phyloP scores from a whole-genome alignment of 2,329 filamentous ascomycete genomes.

The Coleophoma crateriformis region DNA sequence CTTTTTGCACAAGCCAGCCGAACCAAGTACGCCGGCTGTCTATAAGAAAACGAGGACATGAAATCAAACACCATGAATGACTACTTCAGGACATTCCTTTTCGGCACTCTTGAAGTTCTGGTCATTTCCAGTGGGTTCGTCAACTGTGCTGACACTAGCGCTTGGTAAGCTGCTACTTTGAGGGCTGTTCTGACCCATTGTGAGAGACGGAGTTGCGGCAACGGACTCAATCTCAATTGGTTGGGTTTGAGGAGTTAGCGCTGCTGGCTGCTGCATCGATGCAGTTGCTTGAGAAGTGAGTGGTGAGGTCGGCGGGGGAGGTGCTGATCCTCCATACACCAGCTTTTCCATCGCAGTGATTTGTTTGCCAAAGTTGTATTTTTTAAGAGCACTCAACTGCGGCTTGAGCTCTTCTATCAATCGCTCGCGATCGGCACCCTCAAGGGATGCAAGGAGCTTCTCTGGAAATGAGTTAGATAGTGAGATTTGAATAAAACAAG shows the following conservation, averaged over 20 bases:
- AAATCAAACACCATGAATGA: constrained; percentile 19
- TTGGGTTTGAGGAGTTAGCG: constrained; percentile 22
- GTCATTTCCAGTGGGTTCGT: constrained; percentile 19
- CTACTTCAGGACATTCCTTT: constrained; percentile 17
- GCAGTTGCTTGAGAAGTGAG: background rate
- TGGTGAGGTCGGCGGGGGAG: constrained; percentile 5
- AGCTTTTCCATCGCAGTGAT: constrained; percentile 58
- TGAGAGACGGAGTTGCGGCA: constrained; percentile 60
- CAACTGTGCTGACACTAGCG: constrained; percentile 47
- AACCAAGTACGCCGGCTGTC: too few relatives aligned
- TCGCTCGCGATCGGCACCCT: constrained; percentile 50
- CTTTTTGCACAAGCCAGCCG: too few relatives aligned
- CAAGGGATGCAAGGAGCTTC: constrained; percentile 65
- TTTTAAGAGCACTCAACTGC: constrained; percentile 56
- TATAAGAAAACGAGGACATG: background rate
- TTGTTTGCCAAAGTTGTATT: constrained; percentile 60
- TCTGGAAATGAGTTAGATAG: constrained; percentile 45
- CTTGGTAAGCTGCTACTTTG: constrained; percentile 62
- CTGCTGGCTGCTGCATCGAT: constrained; percentile 9
- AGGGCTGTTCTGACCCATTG: constrained; percentile 64
- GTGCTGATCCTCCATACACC: constrained; percentile 26
- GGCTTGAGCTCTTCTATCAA: constrained; percentile 61
- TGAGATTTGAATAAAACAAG: background rate
- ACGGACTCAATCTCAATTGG: constrained; percentile 42
- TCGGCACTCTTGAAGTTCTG: constrained; percentile 13